A percentile compares a stretch with the other conserved stretches of the same genome.
These are phyloP conservation scores for Bipolaris gigantea DNA, from an alignment of 2,329 filamentous ascomycete species.

Conservation along the genomic window DNA sequence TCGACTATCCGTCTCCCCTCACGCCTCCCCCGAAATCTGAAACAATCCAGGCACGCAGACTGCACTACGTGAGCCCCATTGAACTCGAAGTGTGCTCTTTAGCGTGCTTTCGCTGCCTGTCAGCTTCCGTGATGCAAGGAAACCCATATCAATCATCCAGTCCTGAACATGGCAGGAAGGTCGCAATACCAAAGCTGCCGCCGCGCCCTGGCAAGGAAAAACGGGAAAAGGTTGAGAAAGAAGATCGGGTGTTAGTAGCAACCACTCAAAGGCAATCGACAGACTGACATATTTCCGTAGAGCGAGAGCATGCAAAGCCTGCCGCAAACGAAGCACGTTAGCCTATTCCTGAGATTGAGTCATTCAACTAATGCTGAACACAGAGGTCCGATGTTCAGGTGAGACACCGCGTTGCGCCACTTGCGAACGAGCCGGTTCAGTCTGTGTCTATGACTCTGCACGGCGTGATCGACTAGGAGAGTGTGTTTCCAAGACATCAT, in stretches of 20 bases:
- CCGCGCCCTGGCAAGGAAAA: constrained; percentile 8
- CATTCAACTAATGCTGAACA: not conserved
- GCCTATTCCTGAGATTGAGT: not conserved
- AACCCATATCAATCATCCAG: not conserved
- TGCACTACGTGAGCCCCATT: not conserved
- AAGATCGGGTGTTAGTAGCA: constrained; percentile 24
- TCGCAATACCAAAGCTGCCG: constrained; percentile 20
- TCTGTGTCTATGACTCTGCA: constrained; percentile 29
- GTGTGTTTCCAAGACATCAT: constrained; percentile 5
- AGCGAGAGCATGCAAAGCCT: constrained; percentile 27
- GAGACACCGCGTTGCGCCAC: constrained; percentile 23
- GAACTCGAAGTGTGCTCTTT: not conserved
- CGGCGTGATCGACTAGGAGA: constrained; percentile 30
- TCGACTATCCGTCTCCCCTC: not conserved
- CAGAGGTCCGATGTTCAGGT: constrained; percentile 33
- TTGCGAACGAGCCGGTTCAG: constrained; percentile 16
- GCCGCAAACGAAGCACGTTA: constrained; percentile 26
- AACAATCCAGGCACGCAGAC: not conserved
- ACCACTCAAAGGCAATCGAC: not conserved
- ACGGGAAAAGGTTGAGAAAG: constrained; percentile 8
- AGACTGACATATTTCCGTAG: constrained; percentile 7
- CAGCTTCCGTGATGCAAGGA: constrained; percentile 4
- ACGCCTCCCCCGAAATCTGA: not conserved
- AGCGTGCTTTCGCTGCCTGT: not conserved
- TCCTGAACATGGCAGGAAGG: constrained; percentile 13